These are phyloP conservation scores for Stromatinia cepivora DNA, from an alignment of 2,329 filamentous ascomycete genomes.

Conservation along the genomic window DNA sequence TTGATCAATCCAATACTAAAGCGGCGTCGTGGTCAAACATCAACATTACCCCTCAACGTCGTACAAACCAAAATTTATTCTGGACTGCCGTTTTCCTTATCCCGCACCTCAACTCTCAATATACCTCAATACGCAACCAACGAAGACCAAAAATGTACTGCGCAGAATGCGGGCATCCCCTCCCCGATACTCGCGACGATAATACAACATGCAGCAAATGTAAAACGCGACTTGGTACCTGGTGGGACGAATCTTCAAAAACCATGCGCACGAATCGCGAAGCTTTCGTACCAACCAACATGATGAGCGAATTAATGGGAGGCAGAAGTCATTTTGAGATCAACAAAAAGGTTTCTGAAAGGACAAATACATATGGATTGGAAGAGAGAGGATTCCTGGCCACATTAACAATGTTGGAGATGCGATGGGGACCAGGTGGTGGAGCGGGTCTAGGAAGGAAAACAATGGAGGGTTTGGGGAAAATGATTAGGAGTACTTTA, in stretches of 20 bases:
- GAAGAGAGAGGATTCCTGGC: constrained; percentile 64
- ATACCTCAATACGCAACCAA: neutral
- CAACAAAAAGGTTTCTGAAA: constrained; percentile 28
- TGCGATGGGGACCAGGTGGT: constrained; percentile 61
- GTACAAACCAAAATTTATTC: constrained; percentile 17
- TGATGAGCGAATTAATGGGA: constrained; percentile 23
- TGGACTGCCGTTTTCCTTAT: neutral
- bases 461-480: constrained; percentile 55
- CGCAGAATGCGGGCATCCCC: constrained; percentile 37
- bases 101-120: neutral
- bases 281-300: constrained; percentile 28
- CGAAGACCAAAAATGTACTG: constrained; percentile 33
- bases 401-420: constrained; percentile 52
- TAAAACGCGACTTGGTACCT: constrained; percentile 38
- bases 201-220: constrained; percentile 39
- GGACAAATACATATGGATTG: constrained; percentile 50
- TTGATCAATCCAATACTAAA: neutral
- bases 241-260: constrained; percentile 39
- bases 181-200: constrained; percentile 34
- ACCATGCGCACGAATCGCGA: constrained; percentile 39
- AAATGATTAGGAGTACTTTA: constrained; percentile 60
- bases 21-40: neutral
- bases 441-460: constrained; percentile 55
- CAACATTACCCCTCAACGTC: constrained; percentile 7
- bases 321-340: constrained; percentile 21